Conservation (phyloP, 306 rosid genomes). For the Cicer pinnatifidum region DNA sequence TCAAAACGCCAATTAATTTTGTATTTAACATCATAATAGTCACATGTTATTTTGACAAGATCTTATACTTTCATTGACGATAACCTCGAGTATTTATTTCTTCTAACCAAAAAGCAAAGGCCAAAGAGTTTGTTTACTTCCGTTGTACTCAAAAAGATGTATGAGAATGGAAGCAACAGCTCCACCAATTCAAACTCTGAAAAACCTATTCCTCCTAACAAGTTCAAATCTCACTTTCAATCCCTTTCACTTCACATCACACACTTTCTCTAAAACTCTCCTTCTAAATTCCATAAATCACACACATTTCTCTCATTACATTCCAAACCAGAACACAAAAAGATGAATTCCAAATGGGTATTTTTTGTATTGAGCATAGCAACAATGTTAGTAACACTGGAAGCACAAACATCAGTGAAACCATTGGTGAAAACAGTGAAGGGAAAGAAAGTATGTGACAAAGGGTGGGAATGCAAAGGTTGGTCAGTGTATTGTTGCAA, state of each 20-base stretch:
- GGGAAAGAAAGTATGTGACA: slow-evolving; percentile 80
- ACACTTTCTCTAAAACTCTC: slow-evolving; percentile 31
- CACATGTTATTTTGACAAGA: too few relatives aligned
- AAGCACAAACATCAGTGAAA: slow-evolving; percentile 50
- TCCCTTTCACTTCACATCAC: slow-evolving; percentile 58
- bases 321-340: background rate
- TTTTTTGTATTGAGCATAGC: slow-evolving; percentile 46
- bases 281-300: slow-evolving; percentile 19
- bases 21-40: too few relatives aligned
- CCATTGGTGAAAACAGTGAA: slow-evolving; percentile 66
- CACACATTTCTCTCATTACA: slow-evolving; percentile 21
- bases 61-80: too few relatives aligned
- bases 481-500: slow-evolving; percentile 81
- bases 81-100: too few relatives aligned
- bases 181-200: slow-evolving; percentile 51
- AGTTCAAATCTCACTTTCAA: slow-evolving; percentile 69
- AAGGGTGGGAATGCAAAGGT: slow-evolving; percentile 89
- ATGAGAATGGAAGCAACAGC: slow-evolving; percentile 64
- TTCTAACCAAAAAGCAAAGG: too few relatives aligned
- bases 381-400: slow-evolving; percentile 28
- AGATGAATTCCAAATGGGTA: slow-evolving; percentile 53
- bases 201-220: slow-evolving; percentile 57
- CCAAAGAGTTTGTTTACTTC: background rate
- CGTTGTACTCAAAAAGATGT: slow-evolving; percentile 52
- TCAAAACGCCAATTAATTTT: too few relatives aligned